phyloP scores from a whole-genome alignment of 768 basidiomycete genomes.

The Rubroboletus satanas region DNA sequence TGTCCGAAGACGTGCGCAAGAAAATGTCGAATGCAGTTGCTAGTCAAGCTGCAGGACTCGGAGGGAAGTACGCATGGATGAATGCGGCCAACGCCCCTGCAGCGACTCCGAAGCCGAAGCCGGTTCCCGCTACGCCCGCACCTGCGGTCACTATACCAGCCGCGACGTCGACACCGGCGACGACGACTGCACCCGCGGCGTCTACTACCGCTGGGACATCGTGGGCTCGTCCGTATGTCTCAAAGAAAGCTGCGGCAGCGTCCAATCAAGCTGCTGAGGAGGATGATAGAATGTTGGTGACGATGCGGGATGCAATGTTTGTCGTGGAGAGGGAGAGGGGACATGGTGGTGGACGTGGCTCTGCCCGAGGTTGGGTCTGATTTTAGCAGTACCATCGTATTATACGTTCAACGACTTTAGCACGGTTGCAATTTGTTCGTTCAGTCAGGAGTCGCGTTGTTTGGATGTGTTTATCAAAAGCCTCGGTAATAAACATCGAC shows the following conservation, averaged over 20 bases:
- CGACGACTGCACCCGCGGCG: conserved; percentile 31
- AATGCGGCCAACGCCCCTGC: conserved; percentile 53
- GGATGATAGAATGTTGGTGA: conserved; percentile 56
- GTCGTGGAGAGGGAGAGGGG: conserved; percentile 80
- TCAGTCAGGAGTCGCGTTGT: not conserved
- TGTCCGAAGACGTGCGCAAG: conserved; percentile 89
- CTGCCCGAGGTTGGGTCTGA: conserved; percentile 66
- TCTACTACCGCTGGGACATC: conserved; percentile 30
- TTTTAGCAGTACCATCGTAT: not conserved
- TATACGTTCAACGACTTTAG: no score
- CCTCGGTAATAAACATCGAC: conserved; percentile 20
- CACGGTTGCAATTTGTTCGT: no score
- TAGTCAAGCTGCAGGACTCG: conserved; percentile 81
- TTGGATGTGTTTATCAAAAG: conserved; percentile 22
- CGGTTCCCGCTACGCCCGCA: conserved; percentile 31
- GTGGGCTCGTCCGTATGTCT: conserved; percentile 65
- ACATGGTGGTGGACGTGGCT: conserved; percentile 76
- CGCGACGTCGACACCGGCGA: conserved; percentile 28
- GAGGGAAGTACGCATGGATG: conserved; percentile 88
- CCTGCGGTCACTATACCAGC: conserved; percentile 24
- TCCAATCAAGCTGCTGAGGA: conserved; percentile 46
- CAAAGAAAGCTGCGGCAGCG: conserved; percentile 40
- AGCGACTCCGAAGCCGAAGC: conserved; percentile 37
- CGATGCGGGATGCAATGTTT: conserved; percentile 80
- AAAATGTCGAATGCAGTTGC: conserved; percentile 90